Conservation (phyloP, 1,284 basidiomycete genomes). For the Limonomyces culmigenus region DNA sequence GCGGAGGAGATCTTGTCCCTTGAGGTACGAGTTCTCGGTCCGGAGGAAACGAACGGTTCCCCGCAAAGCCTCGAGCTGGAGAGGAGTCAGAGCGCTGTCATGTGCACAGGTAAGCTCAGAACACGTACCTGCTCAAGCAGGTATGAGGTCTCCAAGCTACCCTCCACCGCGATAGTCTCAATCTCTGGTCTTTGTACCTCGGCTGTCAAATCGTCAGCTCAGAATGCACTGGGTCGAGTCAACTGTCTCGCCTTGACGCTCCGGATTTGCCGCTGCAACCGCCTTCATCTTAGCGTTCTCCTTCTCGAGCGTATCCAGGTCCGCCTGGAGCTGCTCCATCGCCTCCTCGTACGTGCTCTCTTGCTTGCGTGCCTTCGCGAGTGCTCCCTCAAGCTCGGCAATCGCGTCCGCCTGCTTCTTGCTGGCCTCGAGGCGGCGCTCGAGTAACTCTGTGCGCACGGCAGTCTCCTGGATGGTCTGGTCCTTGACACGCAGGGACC, state of each 20-base stretch:
- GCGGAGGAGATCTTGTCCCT: conserved; percentile 72
- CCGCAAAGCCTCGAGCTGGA: conserved; percentile 76
- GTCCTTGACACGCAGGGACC: conserved; percentile 74
- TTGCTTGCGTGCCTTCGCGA: conserved; percentile 70
- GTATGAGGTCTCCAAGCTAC: conserved; percentile 71
- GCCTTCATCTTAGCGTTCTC: conserved; percentile 75
- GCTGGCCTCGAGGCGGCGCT: conserved; percentile 77
- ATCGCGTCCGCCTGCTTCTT: conserved; percentile 83
- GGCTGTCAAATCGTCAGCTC: conserved; percentile 13
- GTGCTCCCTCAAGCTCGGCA: conserved; percentile 63
- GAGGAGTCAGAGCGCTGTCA: conserved; percentile 1
- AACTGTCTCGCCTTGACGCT: conserved; percentile 39
- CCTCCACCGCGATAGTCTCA: conserved; percentile 52
- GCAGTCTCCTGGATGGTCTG: conserved; percentile 77
- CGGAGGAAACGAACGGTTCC: conserved; percentile 81
- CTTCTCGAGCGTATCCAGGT: conserved; percentile 74
- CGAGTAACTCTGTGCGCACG: conserved; percentile 92
- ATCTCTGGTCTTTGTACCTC: conserved; percentile 37
- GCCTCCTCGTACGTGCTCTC: conserved; percentile 84
- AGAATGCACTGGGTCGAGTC: conserved; percentile 1
- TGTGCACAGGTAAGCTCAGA: conserved; percentile 2
- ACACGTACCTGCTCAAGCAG: conserved; percentile 62
- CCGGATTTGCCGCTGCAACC: conserved; percentile 32
- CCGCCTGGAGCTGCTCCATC: conserved; percentile 82
- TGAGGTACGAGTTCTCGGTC: conserved; percentile 83